phyloP scores from a whole-genome alignment of 2,329 filamentous ascomycete genomes.

The Dothideomycetidae sp. region DNA sequence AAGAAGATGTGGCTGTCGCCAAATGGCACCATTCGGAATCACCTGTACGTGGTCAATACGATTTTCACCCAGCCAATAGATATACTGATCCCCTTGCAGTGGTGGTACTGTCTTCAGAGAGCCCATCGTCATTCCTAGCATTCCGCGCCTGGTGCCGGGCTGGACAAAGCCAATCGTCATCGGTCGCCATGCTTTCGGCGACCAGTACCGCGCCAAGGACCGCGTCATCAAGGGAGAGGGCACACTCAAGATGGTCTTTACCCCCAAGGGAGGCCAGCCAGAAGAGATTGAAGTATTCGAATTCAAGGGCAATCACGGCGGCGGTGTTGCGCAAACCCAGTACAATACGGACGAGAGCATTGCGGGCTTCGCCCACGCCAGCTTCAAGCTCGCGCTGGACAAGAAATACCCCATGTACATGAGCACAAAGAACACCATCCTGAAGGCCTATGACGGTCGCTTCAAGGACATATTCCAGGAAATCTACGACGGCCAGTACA shows the following conservation, averaged over 20 bases:
- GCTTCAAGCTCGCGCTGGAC: slow-evolving; percentile 84
- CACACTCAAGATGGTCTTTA: slow-evolving; percentile 90
- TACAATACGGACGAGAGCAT: slow-evolving; percentile 99
- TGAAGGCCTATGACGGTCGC: slow-evolving; percentile 95
- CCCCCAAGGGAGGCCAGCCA: slow-evolving; percentile 63
- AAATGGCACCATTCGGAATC: slow-evolving; percentile 71
- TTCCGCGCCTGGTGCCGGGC: slow-evolving; percentile 85
- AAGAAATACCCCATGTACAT: slow-evolving; percentile 93
- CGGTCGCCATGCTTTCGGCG: slow-evolving; percentile 93
- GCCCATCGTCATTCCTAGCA: slow-evolving; percentile 87
- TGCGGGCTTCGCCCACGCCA: slow-evolving; percentile 83
- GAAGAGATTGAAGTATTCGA: slow-evolving; percentile 82
- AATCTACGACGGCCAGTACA: slow-evolving; percentile 78
- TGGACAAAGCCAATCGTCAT: slow-evolving; percentile 99
- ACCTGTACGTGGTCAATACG: slow-evolving; percentile 30
- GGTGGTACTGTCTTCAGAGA: slow-evolving; percentile 98
- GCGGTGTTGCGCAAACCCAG: slow-evolving; percentile 83
- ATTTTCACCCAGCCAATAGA: slow-evolving; percentile 14
- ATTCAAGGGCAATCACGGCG: slow-evolving; percentile 57
- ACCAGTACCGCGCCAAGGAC: slow-evolving; percentile 97
- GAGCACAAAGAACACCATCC: slow-evolving; percentile 99
- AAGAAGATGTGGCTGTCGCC: slow-evolving; percentile 99
- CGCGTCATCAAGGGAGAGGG: slow-evolving; percentile 67
- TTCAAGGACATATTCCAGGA: slow-evolving; percentile 99
- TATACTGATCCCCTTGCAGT: slow-evolving; percentile 18